Base-by-base conservation (phyloP, 192 early-diverging fungal genomes). In the Coemansia sp. region DNA sequence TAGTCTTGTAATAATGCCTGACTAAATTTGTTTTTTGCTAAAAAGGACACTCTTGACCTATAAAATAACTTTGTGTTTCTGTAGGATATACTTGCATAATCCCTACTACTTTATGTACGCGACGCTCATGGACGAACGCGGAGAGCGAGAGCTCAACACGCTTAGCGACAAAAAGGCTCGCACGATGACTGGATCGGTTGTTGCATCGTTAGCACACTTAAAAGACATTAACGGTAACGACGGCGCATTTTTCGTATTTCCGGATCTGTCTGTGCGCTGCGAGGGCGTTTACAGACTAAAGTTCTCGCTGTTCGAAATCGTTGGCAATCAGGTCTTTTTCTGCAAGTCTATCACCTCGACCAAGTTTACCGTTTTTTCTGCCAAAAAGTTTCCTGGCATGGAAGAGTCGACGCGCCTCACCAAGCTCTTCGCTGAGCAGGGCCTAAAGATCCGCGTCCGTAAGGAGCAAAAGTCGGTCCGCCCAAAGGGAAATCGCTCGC, bases 51-150 rank as follows among this genome's bases (percentile, higher is more conserved):
- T 2, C 27, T 7, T 7, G 27, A 30, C 4, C 4, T 7, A 30
- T 7, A 30, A 30, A 30, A 30, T 7, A 7, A 8, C 19, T 18
- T 4, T 61, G 37, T 27, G 2, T 17, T 54, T 22, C 39, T 58
- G 53, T 78, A 78, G 75, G 49, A 45, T 69, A 4, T 80, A 70
- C 30, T 53, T 80, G 23, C 87, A 89, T 57, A 94, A 94, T 64
- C 93, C 95, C 9, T 95, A 94, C 74, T 95, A 93, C 74, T 98
- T 98, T 68, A 94, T 95, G 93, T 95, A 95, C 66, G 93, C 92
- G 1, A 93, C 93, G 4, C 72, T 98, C 39, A 88, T 95, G 71
- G 85, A 86, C 34, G 85, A 87, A 33, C 90, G 91, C 33, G 83
- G 83, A 46, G 87, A 89, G 44, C 86, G 92, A 61, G 92, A 98